Conservation (phyloP, 768 basidiomycete species). For the Tylopilus sp. region DNA sequence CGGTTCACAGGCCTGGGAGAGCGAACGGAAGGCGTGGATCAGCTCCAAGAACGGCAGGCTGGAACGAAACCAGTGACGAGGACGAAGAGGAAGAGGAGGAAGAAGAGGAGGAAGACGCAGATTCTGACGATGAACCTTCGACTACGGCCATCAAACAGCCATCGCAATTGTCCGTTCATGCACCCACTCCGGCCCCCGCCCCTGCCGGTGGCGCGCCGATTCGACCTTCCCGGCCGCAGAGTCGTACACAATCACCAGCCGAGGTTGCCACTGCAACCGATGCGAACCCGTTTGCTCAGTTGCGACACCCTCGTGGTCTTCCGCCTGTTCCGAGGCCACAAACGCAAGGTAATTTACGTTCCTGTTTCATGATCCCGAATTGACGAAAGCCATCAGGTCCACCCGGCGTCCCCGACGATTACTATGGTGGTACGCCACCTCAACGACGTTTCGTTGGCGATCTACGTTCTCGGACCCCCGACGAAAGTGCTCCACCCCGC, state of each 20-base stretch:
- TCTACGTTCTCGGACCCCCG: conserved; percentile 52
- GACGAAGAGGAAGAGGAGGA: conserved; percentile 78
- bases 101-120: conserved; percentile 70
- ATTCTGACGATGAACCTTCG: conserved; percentile 53
- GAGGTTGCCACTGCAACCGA: conserved; percentile 30
- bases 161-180: conserved; percentile 18
- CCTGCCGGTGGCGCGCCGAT: conserved; percentile 18
- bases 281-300: conserved; percentile 42
- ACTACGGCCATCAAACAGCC: conserved; percentile 32
- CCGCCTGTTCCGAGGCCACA: conserved; percentile 58
- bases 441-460: conserved; percentile 54
- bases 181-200: conserved; percentile 17
- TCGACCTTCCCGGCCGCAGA: conserved; percentile 30
- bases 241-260: conserved; percentile 30
- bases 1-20: conserved; percentile 70
- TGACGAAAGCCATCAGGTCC: conserved; percentile 13
- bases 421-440: conserved; percentile 31
- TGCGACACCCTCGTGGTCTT: conserved; percentile 58
- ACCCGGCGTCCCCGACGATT: conserved; percentile 46
- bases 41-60: conserved; percentile 42
- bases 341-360: conserved; percentile 40
- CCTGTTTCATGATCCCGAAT: background rate
- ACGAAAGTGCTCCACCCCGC: conserved; percentile 53
- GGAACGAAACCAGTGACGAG: conserved; percentile 76
- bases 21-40: conserved; percentile 39